A percentile compares a stretch with the other conserved stretches of the same genome.
phyloP scores from a whole-genome alignment of 148 eudicot genomes.

The Oxyria digyna region DNA sequence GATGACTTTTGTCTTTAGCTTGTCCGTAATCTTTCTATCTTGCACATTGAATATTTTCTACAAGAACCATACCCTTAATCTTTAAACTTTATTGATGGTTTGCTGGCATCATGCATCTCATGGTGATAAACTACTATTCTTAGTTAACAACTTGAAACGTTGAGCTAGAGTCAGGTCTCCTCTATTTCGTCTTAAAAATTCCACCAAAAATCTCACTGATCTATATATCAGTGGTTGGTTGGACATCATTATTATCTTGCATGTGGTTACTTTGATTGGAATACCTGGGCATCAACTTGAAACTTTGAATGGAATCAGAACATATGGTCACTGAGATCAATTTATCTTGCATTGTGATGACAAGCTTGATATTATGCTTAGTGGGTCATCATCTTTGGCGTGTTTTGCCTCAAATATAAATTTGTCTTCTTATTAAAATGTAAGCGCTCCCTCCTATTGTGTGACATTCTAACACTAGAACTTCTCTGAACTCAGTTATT shows the following conservation, averaged over 20 bases:
- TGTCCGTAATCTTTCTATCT: background rate
- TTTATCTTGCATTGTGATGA: background rate
- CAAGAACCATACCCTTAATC: background rate
- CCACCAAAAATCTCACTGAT: background rate
- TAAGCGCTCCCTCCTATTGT: slow-evolving; percentile 1
- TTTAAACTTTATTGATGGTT: background rate
- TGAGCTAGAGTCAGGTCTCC: background rate
- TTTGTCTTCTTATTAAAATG: background rate
- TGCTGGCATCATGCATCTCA: background rate
- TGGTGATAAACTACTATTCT: background rate
- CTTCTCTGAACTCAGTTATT: slow-evolving; percentile 46
- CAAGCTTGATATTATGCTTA: background rate
- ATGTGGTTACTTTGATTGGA: background rate
- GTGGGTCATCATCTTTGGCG: background rate
- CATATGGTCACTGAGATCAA: background rate
- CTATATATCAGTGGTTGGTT: background rate
- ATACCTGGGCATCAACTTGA: background rate
- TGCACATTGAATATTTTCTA: background rate
- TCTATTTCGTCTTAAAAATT: background rate
- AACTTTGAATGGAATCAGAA: background rate
- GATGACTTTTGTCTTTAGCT: background rate
- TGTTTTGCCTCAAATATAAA: background rate
- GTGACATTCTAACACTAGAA: slow-evolving; percentile 8
- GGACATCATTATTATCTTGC: background rate
- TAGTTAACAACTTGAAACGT: background rate